Conservation (phyloP, 208 protist genomes). For the Tritrichomonas foetus region DNA sequence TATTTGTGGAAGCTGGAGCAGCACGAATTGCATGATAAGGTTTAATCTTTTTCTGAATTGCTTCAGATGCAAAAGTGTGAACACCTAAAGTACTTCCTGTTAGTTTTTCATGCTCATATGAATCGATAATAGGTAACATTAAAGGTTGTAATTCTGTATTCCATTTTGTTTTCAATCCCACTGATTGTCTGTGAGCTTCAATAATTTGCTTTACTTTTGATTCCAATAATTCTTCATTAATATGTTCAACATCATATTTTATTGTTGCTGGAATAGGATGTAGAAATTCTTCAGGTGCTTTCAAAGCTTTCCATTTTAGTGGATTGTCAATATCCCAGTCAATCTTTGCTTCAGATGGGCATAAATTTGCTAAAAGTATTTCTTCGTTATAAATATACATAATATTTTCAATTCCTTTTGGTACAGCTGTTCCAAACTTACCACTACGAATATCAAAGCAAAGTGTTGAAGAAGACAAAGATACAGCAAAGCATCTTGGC, state of each 20-base stretch:
- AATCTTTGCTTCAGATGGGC: background rate
- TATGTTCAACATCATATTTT: background rate
- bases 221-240: constrained; percentile 1
- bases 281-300: background rate
- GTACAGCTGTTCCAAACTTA: background rate
- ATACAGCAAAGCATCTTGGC: constrained; percentile 16
- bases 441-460: background rate
- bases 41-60: background rate
- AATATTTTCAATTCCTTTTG: background rate
- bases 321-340: constrained; percentile 24
- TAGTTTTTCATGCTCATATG: constrained; percentile 31
- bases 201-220: background rate
- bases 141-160: background rate
- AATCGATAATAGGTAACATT: background rate
- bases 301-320: background rate
- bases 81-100: background rate
- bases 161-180: background rate
- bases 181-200: background rate
- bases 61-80: background rate
- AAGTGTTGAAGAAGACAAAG: background rate
- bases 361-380: background rate
- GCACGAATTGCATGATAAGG: constrained; percentile 15
- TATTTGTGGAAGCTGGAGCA: background rate
- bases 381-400: constrained; percentile 3
- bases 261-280: too few species aligned